Conservation (phyloP, 352 stramenopile species). For the Phytophthora parvispora region DNA sequence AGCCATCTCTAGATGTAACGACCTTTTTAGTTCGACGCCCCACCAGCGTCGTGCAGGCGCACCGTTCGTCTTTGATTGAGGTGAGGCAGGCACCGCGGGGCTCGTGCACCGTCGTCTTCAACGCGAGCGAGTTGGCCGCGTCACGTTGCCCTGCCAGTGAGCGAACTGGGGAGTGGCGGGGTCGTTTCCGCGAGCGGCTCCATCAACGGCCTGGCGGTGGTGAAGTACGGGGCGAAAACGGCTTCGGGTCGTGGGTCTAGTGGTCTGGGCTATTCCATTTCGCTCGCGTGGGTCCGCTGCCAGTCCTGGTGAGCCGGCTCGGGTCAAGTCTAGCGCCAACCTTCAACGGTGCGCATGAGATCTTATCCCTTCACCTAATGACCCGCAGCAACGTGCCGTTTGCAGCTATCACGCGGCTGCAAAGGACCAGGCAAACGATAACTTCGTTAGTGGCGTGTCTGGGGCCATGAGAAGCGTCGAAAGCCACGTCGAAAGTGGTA, state of each 20-base stretch:
- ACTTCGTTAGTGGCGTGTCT: constrained; percentile 35
- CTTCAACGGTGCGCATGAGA: constrained; percentile 33
- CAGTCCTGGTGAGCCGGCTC: constrained; percentile 1
- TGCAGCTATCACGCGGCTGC: constrained; percentile 4
- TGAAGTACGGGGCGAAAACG: constrained; percentile 12
- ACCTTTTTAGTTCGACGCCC: neutral
- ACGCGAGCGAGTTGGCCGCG: neutral
- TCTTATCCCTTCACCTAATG: constrained; percentile 31
- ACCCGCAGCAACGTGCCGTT: constrained; percentile 29
- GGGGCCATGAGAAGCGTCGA: constrained; percentile 26
- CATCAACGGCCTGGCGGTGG: constrained; percentile 6
- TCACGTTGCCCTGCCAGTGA: constrained; percentile 6
- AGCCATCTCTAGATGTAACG: constrained; percentile 22
- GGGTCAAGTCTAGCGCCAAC: constrained; percentile 4
- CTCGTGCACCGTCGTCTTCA: neutral
- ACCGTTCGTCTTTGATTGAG: neutral
- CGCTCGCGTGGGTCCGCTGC: neutral
- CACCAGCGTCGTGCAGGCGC: neutral
- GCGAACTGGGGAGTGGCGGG: constrained; percentile 5
- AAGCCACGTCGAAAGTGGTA: constrained; percentile 13
- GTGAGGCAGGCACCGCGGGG: neutral
- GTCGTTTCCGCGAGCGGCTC: constrained; percentile 9
- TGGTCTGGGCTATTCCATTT: neutral
- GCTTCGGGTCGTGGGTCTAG: neutral
- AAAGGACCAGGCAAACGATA: constrained; percentile 16